Percentiles rank a stretch among this genome's conserved stretches.
Evolutionary conservation across 73 alveolate species (phyloP).

Genomic region (Paramecium pentaurelia): DNA sequence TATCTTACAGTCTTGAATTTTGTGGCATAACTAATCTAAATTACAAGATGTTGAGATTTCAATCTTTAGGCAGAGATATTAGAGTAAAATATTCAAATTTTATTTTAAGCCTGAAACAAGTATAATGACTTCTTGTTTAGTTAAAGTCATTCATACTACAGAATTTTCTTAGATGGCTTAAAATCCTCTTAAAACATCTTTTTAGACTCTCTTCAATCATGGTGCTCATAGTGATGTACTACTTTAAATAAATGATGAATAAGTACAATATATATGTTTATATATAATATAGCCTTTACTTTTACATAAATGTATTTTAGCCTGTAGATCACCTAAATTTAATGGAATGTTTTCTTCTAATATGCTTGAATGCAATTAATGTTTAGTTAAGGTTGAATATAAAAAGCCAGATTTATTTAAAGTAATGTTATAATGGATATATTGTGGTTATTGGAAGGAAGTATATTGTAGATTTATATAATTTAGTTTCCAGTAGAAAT

Average conservation of each 20-base stretch:
- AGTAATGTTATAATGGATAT: slow-evolving; percentile 53
- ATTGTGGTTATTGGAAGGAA: slow-evolving; percentile 53
- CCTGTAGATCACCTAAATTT: slow-evolving; percentile 59
- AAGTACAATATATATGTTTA: neutral
- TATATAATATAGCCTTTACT: neutral
- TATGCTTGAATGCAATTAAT: neutral
- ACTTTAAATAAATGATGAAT: slow-evolving; percentile 18
- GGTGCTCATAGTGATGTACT: slow-evolving; percentile 13
- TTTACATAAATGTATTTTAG: slow-evolving; percentile 56
- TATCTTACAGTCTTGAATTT: slow-evolving; percentile 50
- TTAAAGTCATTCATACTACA: slow-evolving; percentile 53
- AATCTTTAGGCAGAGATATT: slow-evolving; percentile 36
- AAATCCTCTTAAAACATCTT: slow-evolving; percentile 48
- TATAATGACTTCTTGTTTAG: slow-evolving; percentile 52
- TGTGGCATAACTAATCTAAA: slow-evolving; percentile 54
- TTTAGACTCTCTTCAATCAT: neutral
- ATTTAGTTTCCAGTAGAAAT: slow-evolving; percentile 49
- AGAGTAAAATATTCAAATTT: neutral
- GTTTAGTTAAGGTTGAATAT: neutral
- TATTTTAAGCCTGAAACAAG: slow-evolving; percentile 23
- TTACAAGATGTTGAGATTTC: slow-evolving; percentile 37
- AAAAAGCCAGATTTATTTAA: slow-evolving; percentile 50
- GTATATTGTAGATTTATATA: neutral
- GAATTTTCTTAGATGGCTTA: slow-evolving; percentile 38
- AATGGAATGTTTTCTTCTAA: slow-evolving; percentile 54